A percentile compares a stretch with the other conserved stretches of the same genome.
phyloP scores from a whole-genome alignment of 768 basidiomycete genomes.

The Kwoniella sp. region DNA sequence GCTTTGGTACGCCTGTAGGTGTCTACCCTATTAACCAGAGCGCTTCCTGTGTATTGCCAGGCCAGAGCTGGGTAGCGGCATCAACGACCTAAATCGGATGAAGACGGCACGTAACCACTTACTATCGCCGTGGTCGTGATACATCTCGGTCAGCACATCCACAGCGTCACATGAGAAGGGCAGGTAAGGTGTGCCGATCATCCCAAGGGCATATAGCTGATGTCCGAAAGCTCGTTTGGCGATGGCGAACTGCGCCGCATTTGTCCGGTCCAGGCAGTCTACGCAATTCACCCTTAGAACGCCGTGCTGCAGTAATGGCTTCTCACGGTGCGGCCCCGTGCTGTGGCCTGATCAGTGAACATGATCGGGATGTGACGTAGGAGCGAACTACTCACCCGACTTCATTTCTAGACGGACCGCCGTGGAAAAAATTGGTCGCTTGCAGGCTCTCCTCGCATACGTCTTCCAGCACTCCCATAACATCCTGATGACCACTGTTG shows the following conservation, averaged over 20 bases:
- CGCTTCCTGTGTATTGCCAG: conserved; percentile 92
- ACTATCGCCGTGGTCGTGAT: conserved; percentile 96
- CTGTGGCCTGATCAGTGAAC: conserved; percentile 2
- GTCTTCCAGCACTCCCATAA: conserved; percentile 90
- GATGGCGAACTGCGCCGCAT: conserved; percentile 94
- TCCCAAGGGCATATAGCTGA: conserved; percentile 88
- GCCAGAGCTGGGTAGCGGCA: conserved; percentile 64
- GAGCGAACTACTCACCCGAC: conserved; percentile 13
- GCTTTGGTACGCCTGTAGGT: conserved; percentile 75
- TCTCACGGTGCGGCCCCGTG: conserved; percentile 15
- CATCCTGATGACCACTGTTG: conserved; percentile 85
- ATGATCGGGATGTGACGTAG: neutral
- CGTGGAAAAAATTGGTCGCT: conserved; percentile 91
- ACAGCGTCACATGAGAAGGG: conserved; percentile 90
- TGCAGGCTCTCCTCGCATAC: conserved; percentile 89
- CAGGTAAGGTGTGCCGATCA: conserved; percentile 77
- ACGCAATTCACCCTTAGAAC: conserved; percentile 93
- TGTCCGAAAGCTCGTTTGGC: conserved; percentile 91
- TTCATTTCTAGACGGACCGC: conserved; percentile 59
- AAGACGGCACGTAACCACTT: conserved; percentile 42
- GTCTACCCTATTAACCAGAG: conserved; percentile 91
- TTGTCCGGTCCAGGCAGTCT: conserved; percentile 93
- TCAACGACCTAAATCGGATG: too few species aligned
- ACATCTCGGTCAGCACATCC: conserved; percentile 97
- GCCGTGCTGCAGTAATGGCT: conserved; percentile 76